Evolutionary conservation across 1,284 basidiomycete species (phyloP), one percentile per base, ranked within the genome.

Genomic region (Leccinum proliferum): DNA sequence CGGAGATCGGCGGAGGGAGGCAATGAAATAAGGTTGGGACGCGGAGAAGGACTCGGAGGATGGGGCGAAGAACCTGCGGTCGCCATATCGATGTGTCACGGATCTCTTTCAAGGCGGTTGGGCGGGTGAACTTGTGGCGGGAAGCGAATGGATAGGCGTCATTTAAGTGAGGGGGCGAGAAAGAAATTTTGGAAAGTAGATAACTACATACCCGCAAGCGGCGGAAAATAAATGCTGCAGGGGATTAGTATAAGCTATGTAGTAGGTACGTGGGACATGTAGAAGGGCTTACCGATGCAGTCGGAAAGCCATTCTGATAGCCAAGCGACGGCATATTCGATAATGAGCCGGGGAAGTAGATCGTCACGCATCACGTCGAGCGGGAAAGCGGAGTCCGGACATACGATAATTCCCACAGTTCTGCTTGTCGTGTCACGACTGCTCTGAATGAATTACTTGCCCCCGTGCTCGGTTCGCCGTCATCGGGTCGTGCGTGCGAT

Each of bases 401-500:
- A 29, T 29, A 29, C 25, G 25, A 29, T 29, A 29, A 29, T 29
- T 29, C 29, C 29, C 21, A 21, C 21, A 21, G 21, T 21, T 21
- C 21, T 21, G 21, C 21, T 21, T 21, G 21, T 21, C 21, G 21
- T 21, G 21, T 32, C 29, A 32, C 29, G 29, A 21, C 21, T 21
- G 21, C 21, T 21, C 21, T 32, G 29, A 32, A 32, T 32, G 7
- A 32, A 32, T 32, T 32, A 32, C 29, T 32, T 32, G 29, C 29
- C 29, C 29, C 29, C 29, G 29, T 32, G 29, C 29, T 32, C 29
- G 77, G 74, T 96, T 87, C 57, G 82, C 71, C 0, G 92, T 93
- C 29, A 94, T 97, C 2, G 96, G 94, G 70, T 98, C 95, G 73
- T 99, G 96, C 0, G 93, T 96, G 56, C 96, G 85, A 75, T 93